These are phyloP conservation scores for Thalassiosira hispida DNA, from an alignment of 352 stramenopile species.

Conservation along the genomic window DNA sequence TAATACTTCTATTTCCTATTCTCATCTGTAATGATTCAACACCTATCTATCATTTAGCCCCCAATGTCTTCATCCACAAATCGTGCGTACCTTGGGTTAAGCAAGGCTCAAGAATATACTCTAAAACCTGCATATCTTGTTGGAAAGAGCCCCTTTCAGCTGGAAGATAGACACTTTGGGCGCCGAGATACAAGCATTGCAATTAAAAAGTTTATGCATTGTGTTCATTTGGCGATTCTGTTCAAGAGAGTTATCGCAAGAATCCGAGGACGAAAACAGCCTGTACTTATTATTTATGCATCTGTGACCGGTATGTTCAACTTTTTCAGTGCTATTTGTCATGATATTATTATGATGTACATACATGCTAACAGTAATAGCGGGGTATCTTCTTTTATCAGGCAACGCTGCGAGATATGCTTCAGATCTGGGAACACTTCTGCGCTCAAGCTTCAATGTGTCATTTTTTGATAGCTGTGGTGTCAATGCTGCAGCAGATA, in stretches of 20 bases:
- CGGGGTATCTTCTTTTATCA: too few species aligned
- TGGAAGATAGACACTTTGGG: conserved; percentile 29
- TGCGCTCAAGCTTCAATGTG: conserved; percentile 23
- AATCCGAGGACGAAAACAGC: background rate
- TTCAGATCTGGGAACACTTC: conserved; percentile 37
- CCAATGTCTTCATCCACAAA: conserved; percentile 44
- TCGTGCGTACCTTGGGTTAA: conserved; percentile 41
- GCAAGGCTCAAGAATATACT: conserved; percentile 51
- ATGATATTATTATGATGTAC: conserved; percentile 20
- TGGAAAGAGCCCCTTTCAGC: conserved; percentile 18
- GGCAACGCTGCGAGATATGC: conserved; percentile 38
- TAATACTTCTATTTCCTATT: background rate
- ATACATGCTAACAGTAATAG: too few species aligned
- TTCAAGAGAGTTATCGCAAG: background rate
- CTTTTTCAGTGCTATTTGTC: background rate
- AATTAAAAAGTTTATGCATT: conserved; percentile 15
- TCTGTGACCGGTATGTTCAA: conserved; percentile 1
- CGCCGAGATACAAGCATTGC: conserved; percentile 12
- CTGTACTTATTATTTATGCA: background rate
- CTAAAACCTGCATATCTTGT: conserved; percentile 21
- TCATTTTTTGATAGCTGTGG: conserved; percentile 49
- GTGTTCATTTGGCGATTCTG: conserved; percentile 7
- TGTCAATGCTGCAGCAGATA: conserved; percentile 25
- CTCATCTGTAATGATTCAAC: background rate
- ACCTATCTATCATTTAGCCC: conserved; percentile 6